Percentiles rank a stretch among this genome's conserved stretches.
Conservation (phyloP, 164 flowering plant genomes). For the Vitis riparia region DNA sequence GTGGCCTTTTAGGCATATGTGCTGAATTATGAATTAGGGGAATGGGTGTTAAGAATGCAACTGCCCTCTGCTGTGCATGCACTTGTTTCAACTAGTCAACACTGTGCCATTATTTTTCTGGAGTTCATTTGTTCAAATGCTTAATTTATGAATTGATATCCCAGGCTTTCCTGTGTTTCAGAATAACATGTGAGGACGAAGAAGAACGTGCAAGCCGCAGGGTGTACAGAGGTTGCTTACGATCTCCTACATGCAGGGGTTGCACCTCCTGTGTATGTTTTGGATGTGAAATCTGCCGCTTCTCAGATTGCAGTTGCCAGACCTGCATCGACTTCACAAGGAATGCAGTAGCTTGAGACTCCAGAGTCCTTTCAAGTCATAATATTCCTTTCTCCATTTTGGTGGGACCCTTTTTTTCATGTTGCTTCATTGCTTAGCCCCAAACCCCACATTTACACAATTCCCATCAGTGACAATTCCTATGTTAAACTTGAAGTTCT, state of each 20-base stretch:
- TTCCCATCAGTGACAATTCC: constrained; percentile 1
- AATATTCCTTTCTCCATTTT: not conserved
- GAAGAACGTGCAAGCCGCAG: constrained; percentile 84
- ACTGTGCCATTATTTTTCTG: no score
- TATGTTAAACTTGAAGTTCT: constrained; percentile 16
- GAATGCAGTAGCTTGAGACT: constrained; percentile 44
- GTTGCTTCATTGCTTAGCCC: not conserved
- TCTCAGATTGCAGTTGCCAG: constrained; percentile 87
- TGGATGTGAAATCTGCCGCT: constrained; percentile 81
- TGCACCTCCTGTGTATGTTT: constrained; percentile 90
- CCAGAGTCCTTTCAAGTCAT: not conserved
- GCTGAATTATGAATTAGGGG: no score
- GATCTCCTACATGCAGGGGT: constrained; percentile 71
- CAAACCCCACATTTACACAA: constrained; percentile 3
- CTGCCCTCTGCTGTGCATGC: no score
- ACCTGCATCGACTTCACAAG: constrained; percentile 75
- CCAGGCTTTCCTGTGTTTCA: constrained; percentile 22
- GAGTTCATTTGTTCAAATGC: not conserved
- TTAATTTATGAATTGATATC: not conserved
- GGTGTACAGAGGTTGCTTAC: constrained; percentile 70
- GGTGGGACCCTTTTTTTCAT: not conserved
- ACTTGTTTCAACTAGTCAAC: no score
- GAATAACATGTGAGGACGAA: constrained; percentile 66
- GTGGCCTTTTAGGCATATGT: no score
- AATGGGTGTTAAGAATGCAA: no score